Evolutionary conservation across 495 filamentous ascomycete genomes (phyloP).

Genomic region (Pyrenopolyporus hunteri): DNA sequence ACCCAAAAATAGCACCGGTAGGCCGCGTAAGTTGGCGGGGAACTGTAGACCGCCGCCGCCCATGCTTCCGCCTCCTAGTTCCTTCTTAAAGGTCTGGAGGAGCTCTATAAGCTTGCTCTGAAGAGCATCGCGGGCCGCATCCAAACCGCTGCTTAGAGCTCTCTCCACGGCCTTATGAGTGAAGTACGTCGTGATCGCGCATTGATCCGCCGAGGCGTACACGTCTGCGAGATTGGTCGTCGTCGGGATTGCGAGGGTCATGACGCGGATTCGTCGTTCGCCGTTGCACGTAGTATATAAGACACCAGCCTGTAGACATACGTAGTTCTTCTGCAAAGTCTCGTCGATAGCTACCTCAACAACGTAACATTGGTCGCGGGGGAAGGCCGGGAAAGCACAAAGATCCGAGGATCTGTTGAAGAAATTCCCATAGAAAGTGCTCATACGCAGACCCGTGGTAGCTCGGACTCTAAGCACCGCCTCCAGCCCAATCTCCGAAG

Average conservation of each 20-base stretch:
- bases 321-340: conserved; percentile 86
- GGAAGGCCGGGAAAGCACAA: conserved; percentile 97
- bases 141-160: conserved; percentile 81
- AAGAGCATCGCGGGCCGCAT: conserved; percentile 86
- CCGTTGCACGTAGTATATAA: conserved; percentile 98
- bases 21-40: conserved; percentile 84
- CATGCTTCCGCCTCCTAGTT: conserved; percentile 93
- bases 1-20: conserved; percentile 89
- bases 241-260: conserved; percentile 92
- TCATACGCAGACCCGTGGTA: conserved; percentile 95
- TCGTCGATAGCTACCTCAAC: conserved; percentile 99
- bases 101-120: conserved; percentile 93
- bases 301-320: conserved; percentile 95
- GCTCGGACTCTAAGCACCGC: conserved; percentile 94
- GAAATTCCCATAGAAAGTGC: conserved; percentile 98
- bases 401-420: conserved; percentile 98
- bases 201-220: conserved; percentile 93
- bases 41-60: conserved; percentile 92
- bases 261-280: conserved; percentile 89
- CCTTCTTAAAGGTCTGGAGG: conserved; percentile 93
- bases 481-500: conserved; percentile 93
- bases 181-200: conserved; percentile 91
- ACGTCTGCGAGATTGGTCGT: conserved; percentile 88
- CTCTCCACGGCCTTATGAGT: conserved; percentile 97
- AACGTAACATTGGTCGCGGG: conserved; percentile 96